Evolutionary conservation across 805 yeast genomes (phyloP).

Genomic region (Sugiyamaella smithiae): DNA sequence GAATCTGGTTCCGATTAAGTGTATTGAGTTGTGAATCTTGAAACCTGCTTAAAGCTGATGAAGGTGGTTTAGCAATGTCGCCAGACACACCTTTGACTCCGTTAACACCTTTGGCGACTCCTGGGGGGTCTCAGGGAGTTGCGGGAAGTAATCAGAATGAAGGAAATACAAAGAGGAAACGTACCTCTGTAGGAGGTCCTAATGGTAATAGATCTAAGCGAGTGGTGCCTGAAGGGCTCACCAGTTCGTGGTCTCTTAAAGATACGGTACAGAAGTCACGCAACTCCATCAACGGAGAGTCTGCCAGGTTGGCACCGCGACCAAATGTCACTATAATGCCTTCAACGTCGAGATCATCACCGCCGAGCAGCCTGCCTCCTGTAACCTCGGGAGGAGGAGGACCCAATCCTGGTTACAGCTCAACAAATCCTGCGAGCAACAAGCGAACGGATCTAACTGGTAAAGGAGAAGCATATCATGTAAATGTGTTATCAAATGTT

Average conservation of each 20-base stretch:
- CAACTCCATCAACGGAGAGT: not conserved
- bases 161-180: no score
- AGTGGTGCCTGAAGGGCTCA: constrained; percentile 3
- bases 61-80: no score
- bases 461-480: constrained; percentile 12
- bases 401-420: not conserved
- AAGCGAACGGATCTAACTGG: not conserved
- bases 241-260: constrained; percentile 3
- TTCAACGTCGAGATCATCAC: not conserved
- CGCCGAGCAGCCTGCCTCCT: not conserved
- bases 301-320: not conserved
- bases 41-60: no score
- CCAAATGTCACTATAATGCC: not conserved
- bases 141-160: no score
- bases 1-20: no score
- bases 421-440: not conserved
- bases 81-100: no score
- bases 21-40: no score
- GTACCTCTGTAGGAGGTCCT: not conserved
- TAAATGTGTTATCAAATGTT: constrained; percentile 12
- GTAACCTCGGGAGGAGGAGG: not conserved
- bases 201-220: not conserved
- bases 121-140: not conserved
- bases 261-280: not conserved
- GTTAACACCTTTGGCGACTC: not conserved